phyloP scores from a whole-genome alignment of 2,329 filamentous ascomycete genomes.

The Xylariaceae sp. region DNA sequence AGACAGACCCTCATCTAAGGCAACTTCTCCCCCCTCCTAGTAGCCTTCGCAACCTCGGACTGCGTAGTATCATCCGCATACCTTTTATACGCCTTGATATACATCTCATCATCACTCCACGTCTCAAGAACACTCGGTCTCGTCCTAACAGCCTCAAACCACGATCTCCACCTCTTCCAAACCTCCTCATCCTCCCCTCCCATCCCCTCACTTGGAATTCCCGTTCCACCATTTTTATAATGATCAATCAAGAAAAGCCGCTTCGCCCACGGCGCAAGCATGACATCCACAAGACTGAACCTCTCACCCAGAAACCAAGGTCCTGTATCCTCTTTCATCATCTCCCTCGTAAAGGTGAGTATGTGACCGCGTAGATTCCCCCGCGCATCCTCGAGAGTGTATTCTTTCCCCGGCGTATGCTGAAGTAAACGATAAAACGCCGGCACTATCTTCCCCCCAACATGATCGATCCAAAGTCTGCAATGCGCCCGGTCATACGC shows the following conservation, averaged over 20 bases:
- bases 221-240: conserved; percentile 57
- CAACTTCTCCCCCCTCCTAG: conserved; percentile 55
- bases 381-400: conserved; percentile 48
- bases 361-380: conserved; percentile 54
- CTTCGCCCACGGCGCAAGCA: conserved; percentile 67
- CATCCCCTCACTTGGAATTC: conserved; percentile 34
- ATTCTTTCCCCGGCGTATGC: conserved; percentile 45
- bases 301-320: conserved; percentile 63
- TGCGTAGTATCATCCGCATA: conserved; percentile 62
- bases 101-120: conserved; percentile 61
- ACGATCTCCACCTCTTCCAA: conserved; percentile 62
- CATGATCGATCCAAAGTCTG: conserved; percentile 69
- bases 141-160: conserved; percentile 53
- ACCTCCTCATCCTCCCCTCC: conserved; percentile 43
- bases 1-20: conserved; percentile 40
- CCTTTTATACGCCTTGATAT: conserved; percentile 61
- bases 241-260: conserved; percentile 69
- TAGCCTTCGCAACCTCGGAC: conserved; percentile 57
- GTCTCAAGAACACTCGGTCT: conserved; percentile 62
- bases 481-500: conserved; percentile 60
- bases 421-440: conserved; percentile 60
- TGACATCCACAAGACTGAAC: conserved; percentile 64
- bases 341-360: conserved; percentile 55
- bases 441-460: conserved; percentile 61
- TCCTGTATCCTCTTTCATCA: conserved; percentile 40